Conservation (phyloP, 1,284 basidiomycete genomes). For the Termitomyces sp. region DNA sequence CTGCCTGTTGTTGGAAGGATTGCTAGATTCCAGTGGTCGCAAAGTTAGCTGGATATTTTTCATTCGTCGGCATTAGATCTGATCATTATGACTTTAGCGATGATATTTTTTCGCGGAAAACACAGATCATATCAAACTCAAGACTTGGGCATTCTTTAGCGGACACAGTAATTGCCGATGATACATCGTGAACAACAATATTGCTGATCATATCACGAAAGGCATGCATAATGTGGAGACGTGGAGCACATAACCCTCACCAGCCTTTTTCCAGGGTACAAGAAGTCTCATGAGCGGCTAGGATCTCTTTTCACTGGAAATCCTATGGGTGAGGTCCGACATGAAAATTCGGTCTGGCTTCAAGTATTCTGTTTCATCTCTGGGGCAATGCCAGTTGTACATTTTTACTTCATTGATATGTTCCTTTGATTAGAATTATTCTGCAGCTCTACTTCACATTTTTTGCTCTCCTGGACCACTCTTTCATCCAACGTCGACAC, state of each 20-base stretch:
- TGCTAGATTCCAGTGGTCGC: background rate
- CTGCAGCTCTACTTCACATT: slow-evolving; percentile 29
- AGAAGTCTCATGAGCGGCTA: slow-evolving; percentile 21
- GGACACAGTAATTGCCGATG: slow-evolving; percentile 2
- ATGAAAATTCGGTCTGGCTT: background rate
- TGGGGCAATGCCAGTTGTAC: slow-evolving; percentile 8
- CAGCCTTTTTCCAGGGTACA: slow-evolving; percentile 22
- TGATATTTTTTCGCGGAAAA: slow-evolving; percentile 2
- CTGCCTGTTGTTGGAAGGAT: slow-evolving; percentile 16
- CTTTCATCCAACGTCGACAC: slow-evolving; percentile 25
- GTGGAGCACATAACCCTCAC: background rate
- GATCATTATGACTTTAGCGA: background rate
- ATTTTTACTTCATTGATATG: background rate
- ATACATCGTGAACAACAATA: slow-evolving; percentile 29
- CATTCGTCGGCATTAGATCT: background rate
- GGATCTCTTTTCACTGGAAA: slow-evolving; percentile 19
- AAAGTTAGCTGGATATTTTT: background rate
- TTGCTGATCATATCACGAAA: slow-evolving; percentile 21
- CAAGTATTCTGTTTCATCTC: slow-evolving; percentile 4
- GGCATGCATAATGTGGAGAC: slow-evolving; percentile 15
- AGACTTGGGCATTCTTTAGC: background rate
- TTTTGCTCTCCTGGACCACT: slow-evolving; percentile 25
- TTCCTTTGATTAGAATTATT: background rate
- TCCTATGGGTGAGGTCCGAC: background rate
- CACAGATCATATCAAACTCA: slow-evolving; percentile 3